These are phyloP conservation scores for Alisma plantagoaquatica DNA, from an alignment of 106 monocot species.

Conservation along the genomic window DNA sequence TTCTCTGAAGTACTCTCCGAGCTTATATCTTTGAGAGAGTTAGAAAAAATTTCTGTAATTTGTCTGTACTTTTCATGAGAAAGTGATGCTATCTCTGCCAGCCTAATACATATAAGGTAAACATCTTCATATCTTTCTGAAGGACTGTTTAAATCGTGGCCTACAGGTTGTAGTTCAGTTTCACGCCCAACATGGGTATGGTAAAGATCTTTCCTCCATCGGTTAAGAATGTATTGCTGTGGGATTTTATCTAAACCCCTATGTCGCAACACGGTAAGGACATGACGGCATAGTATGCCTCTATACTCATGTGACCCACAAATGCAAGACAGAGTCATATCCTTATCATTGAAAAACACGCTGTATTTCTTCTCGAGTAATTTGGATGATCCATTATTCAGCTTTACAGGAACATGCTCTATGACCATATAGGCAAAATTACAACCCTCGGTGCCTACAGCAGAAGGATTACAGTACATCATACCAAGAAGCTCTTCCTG, in stretches of 20 bases:
- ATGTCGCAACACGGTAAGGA: constrained; percentile 41
- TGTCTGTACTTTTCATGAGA: too few relatives aligned
- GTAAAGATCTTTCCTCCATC: constrained; percentile 87
- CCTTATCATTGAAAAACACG: constrained; percentile 39
- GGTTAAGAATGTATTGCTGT: constrained; percentile 46
- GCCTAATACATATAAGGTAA: too few relatives aligned
- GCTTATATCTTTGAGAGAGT: too few relatives aligned
- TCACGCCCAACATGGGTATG: too few relatives aligned
- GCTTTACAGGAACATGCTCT: constrained; percentile 62
- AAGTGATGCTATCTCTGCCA: too few relatives aligned
- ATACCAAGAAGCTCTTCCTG: constrained; percentile 70
- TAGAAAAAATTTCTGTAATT: too few relatives aligned
- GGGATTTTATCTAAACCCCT: constrained; percentile 61
- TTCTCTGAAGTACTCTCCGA: too few relatives aligned
- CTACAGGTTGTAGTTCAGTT: too few relatives aligned
- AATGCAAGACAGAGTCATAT: constrained; percentile 32
- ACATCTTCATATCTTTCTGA: too few relatives aligned
- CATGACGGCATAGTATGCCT: constrained; percentile 73
- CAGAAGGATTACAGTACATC: constrained; percentile 52
- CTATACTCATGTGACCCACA: constrained; percentile 59
- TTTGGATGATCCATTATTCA: constrained; percentile 42
- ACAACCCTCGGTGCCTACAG: constrained; percentile 23
- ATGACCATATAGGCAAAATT: constrained; percentile 45
- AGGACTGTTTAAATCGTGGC: too few relatives aligned
- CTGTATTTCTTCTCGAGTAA: constrained; percentile 35